phyloP scores from a whole-genome alignment of 1,284 basidiomycete species.

The Dichomitus squalens region DNA sequence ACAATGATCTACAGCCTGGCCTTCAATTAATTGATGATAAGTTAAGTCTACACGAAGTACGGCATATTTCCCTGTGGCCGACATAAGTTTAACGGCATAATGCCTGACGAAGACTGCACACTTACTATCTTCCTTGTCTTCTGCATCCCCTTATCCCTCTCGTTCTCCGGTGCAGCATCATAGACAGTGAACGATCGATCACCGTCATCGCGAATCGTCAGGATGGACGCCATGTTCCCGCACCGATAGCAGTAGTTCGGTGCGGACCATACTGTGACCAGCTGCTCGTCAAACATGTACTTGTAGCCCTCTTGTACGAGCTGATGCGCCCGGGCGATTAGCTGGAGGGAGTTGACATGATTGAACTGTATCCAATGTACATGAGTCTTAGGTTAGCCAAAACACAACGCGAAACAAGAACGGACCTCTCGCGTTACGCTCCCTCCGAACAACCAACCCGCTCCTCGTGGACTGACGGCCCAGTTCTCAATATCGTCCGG shows the following conservation, averaged over 20 bases:
- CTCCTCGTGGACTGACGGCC: slow-evolving; percentile 93
- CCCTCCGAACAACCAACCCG: slow-evolving; percentile 94
- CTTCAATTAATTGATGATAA: slow-evolving; percentile 4
- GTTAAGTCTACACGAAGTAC: slow-evolving; percentile 56
- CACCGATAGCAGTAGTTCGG: slow-evolving; percentile 95
- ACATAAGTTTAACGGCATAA: background rate
- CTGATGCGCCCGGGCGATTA: slow-evolving; percentile 94
- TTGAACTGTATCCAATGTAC: slow-evolving; percentile 71
- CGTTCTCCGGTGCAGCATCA: slow-evolving; percentile 84
- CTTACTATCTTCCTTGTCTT: slow-evolving; percentile 64
- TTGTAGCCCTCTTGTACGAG: slow-evolving; percentile 98
- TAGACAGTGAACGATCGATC: slow-evolving; percentile 76
- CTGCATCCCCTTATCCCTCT: slow-evolving; percentile 70
- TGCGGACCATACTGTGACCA: slow-evolving; percentile 98
- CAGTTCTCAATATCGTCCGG: slow-evolving; percentile 95
- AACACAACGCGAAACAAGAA: background rate
- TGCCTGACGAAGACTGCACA: slow-evolving; percentile 12
- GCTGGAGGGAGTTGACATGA: slow-evolving; percentile 80
- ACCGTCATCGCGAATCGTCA: slow-evolving; percentile 71
- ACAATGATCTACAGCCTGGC: background rate
- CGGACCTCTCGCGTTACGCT: slow-evolving; percentile 84
- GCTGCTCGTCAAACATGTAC: slow-evolving; percentile 93
- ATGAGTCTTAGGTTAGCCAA: background rate
- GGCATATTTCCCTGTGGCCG: slow-evolving; percentile 52
- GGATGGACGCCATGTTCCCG: slow-evolving; percentile 80